Base-by-base conservation (phyloP, 2,329 filamentous ascomycete species). In the Trichoderma sp. region DNA sequence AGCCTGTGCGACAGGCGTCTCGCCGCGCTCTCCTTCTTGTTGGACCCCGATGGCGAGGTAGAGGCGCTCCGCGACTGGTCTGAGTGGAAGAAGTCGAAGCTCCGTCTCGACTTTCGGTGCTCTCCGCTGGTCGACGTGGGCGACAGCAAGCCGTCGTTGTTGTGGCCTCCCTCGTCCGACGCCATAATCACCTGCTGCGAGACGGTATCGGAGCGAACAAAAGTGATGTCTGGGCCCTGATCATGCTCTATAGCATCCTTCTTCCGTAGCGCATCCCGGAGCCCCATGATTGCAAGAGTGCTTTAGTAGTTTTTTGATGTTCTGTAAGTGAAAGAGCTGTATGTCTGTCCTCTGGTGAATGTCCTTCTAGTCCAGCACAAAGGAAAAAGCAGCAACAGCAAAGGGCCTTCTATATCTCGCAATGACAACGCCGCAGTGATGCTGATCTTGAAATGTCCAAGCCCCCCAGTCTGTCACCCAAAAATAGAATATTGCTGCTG, bases 141-240 rank as follows among this genome's bases (percentile, higher is more conserved):
- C n/a, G 80, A 78, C 45, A 83, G 80, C 63, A 82, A 77, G 79
- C 82, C 80, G 75, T 82, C 79, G 76, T 83, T 81, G 69, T 80
- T 81, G 69, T 80, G 79, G 41, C 59, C 71, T 11, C n/a, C 80
- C 79, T 77, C 65, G 64, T 77, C 83, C 7, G 95, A 93, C 12
- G 94, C 93, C 74, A 91, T 87, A 82, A 98, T 94, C 78, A 93
- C 86, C 83, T 98, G 95, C 82, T 95, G 90, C 2, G 92, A 91
- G 78, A 91, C 85, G 1, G 95, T 98, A 81, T 97, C 96, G 78
- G 94, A 93, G 77, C 95, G 93, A 81, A 97, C 89, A 85, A 98
- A 95, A 77, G 89, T 94, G 86, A 98, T 95, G 79, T 94, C 91
- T 75, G 93, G 92, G 1, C 87, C 83, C 77, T 83, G 80, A 76